These are phyloP conservation scores for Picea sitchensis DNA, from an alignment of 75 land plant genomes.

Conservation along the genomic window DNA sequence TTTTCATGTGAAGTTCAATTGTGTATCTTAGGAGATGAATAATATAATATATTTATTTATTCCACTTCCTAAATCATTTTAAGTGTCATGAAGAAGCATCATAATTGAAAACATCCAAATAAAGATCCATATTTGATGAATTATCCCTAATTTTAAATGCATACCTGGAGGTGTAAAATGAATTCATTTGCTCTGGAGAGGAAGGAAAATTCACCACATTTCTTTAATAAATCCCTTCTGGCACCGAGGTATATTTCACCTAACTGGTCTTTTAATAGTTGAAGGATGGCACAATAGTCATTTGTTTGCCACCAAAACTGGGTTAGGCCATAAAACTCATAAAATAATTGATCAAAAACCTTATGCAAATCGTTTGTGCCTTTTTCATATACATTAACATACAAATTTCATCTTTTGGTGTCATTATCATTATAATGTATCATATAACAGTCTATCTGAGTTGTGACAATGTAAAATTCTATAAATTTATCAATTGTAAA, in stretches of 20 bases:
- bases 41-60: not conserved
- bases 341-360: not conserved
- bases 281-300: conserved; percentile 87
- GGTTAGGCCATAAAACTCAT: not conserved
- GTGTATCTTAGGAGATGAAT: too few species aligned
- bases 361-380: too few species aligned
- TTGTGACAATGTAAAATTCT: too few species aligned
- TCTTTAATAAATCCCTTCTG: conserved; percentile 65
- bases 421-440: too few species aligned
- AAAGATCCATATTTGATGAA: not conserved
- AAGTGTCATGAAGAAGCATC: not conserved
- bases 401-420: too few species aligned
- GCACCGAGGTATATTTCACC: conserved; percentile 81
- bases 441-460: too few species aligned
- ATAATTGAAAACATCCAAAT: not conserved
- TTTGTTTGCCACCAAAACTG: conserved; percentile 58
- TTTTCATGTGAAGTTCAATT: too few species aligned
- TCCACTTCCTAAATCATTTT: not conserved
- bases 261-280: conserved; percentile 73
- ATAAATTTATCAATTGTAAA: too few species aligned
- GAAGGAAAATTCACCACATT: conserved; percentile 96
- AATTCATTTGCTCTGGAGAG: conserved; percentile 95
- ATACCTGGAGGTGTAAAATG: conserved; percentile 86
- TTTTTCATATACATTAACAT: too few species aligned
- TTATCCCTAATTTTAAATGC: not conserved